Evolutionary conservation across 371 early-diverging fungal species (phyloP).

Genomic region (Mortierella sp.): DNA sequence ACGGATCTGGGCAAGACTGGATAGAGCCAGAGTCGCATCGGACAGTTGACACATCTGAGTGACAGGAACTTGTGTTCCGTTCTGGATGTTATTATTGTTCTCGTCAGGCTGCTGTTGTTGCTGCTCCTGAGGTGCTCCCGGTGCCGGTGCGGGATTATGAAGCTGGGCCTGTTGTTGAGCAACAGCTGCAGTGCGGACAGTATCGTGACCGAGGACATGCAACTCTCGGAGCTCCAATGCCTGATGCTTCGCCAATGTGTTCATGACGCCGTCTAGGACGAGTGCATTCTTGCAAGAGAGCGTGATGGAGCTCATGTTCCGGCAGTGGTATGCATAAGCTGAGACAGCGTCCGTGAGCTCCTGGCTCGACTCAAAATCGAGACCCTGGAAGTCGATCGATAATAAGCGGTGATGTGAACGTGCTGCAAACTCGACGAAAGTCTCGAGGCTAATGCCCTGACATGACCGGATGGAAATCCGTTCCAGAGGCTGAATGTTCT

Average conservation of each 20-base stretch:
- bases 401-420: constrained; percentile 23
- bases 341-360: constrained; percentile 38
- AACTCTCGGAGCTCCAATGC: constrained; percentile 30
- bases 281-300: constrained; percentile 35
- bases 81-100: constrained; percentile 10
- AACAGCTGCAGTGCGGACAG: constrained; percentile 7
- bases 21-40: constrained; percentile 21
- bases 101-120: constrained; percentile 7
- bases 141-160: not conserved
- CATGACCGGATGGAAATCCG: constrained; percentile 47
- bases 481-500: constrained; percentile 36
- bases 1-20: constrained; percentile 26
- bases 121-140: constrained; percentile 5
- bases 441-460: constrained; percentile 35
- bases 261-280: constrained; percentile 36
- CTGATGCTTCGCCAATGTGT: constrained; percentile 16
- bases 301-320: constrained; percentile 36
- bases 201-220: constrained; percentile 46
- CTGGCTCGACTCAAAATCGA: constrained; percentile 36
- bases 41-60: constrained; percentile 43
- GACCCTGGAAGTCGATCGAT: constrained; percentile 40
- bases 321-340: constrained; percentile 39
- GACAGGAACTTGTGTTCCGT: constrained; percentile 20
- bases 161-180: constrained; percentile 17
- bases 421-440: constrained; percentile 26